These are phyloP conservation scores for Beauveria asiatica DNA, from an alignment of 2,329 filamentous ascomycete species.

Conservation along the genomic window DNA sequence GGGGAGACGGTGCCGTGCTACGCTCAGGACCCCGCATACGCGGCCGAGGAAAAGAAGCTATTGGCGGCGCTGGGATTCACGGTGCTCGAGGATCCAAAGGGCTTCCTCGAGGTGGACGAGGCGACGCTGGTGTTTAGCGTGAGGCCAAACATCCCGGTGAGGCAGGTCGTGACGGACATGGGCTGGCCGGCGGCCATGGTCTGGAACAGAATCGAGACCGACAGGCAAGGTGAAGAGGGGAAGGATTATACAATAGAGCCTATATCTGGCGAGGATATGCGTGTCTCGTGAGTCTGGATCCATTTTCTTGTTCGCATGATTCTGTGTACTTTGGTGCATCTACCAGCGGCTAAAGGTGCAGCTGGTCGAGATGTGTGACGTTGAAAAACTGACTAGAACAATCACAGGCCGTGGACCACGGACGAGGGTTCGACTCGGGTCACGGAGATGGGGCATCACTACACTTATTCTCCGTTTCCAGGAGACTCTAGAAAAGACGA, in stretches of 20 bases:
- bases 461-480: not conserved
- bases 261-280: not conserved
- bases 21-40: conserved; percentile 14
- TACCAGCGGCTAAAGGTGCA: too few species aligned
- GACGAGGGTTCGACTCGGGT: not conserved
- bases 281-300: not conserved
- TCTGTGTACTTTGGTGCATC: too few species aligned
- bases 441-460: not conserved
- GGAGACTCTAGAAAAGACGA: not conserved
- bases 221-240: not conserved
- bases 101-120: conserved; percentile 15
- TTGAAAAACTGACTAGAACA: not conserved
- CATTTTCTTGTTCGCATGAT: not conserved
- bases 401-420: not conserved
- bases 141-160: conserved; percentile 14
- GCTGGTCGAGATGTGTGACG: too few species aligned
- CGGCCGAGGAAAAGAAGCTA: conserved; percentile 1
- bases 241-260: not conserved
- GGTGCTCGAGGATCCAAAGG: conserved; percentile 12
- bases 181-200: conserved; percentile 16
- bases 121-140: conserved; percentile 14
- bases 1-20: not conserved
- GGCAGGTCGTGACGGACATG: conserved; percentile 17
- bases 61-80: conserved; percentile 6
- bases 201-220: conserved; percentile 10